These are phyloP conservation scores for Chrysosporium queenslandicum DNA, from an alignment of 2,329 filamentous ascomycete species.

Conservation along the genomic window DNA sequence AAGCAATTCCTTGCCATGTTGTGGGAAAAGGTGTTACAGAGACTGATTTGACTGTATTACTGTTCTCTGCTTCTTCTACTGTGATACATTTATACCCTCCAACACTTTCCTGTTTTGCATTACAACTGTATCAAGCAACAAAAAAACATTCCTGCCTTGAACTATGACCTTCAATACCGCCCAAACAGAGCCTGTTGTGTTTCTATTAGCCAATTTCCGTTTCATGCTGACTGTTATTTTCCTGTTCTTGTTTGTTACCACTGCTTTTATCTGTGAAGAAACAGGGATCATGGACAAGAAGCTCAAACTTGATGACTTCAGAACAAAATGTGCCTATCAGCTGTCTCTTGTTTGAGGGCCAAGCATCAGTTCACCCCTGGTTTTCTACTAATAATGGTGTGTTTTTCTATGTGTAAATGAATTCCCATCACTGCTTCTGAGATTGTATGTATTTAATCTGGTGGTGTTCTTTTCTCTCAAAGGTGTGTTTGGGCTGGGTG, in stretches of 20 bases:
- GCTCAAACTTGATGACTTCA: background rate
- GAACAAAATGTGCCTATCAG: background rate
- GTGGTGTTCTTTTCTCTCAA: background rate
- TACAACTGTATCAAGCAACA: background rate
- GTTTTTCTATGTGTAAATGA: slow-evolving; percentile 4
- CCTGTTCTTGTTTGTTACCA: background rate
- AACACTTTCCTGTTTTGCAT: background rate
- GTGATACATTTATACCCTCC: slow-evolving; percentile 2
- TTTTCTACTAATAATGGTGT: background rate
- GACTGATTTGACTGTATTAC: background rate
- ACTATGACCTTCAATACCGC: background rate
- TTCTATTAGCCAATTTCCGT: background rate
- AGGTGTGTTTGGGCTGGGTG: background rate
- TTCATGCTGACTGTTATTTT: background rate
- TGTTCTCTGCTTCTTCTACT: background rate
- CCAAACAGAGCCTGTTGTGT: background rate
- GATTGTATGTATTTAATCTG: slow-evolving; percentile 3
- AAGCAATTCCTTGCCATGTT: background rate
- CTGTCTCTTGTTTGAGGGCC: background rate
- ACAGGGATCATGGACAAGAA: too few relatives aligned
- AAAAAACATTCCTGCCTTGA: background rate
- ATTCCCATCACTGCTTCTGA: background rate
- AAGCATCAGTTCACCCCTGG: background rate
- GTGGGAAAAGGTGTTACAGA: background rate
- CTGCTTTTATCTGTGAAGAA: background rate